phyloP scores from a whole-genome alignment of 2,329 filamentous ascomycete genomes.

The Ophioceras dolichostomum region DNA sequence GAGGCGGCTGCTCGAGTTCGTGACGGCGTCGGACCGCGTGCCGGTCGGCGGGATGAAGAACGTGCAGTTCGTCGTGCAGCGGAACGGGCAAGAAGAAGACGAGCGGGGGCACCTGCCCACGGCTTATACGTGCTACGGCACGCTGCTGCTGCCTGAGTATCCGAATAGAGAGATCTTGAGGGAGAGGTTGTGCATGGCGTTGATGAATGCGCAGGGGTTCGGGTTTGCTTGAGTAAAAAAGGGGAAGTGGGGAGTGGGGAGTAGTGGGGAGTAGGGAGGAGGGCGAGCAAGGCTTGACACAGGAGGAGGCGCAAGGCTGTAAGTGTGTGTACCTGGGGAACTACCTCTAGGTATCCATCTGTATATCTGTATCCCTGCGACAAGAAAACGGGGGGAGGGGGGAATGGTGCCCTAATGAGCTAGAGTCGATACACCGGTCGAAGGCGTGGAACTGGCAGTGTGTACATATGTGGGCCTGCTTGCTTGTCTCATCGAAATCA shows the following conservation, averaged over 20 bases:
- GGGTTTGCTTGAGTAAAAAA: slow-evolving; percentile 51
- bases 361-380: too few relatives aligned
- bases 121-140: slow-evolving; percentile 88
- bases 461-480: too few relatives aligned
- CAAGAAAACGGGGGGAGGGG: too few relatives aligned
- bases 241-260: not conserved
- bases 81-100: slow-evolving; percentile 52
- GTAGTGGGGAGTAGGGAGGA: too few relatives aligned
- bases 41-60: slow-evolving; percentile 77
- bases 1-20: slow-evolving; percentile 75
- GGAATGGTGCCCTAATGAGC: too few relatives aligned
- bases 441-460: too few relatives aligned
- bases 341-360: too few relatives aligned
- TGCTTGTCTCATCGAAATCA: too few relatives aligned
- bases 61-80: slow-evolving; percentile 73
- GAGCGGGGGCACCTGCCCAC: slow-evolving; percentile 57
- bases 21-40: slow-evolving; percentile 83
- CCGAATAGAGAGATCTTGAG: slow-evolving; percentile 54
- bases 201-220: slow-evolving; percentile 83
- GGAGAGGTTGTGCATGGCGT: slow-evolving; percentile 68
- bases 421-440: too few relatives aligned
- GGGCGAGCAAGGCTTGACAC: too few relatives aligned
- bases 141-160: slow-evolving; percentile 77
- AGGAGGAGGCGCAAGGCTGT: too few relatives aligned
- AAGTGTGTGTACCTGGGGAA: too few relatives aligned